phyloP scores from a whole-genome alignment of 2,329 filamentous ascomycete species.

The Graphilbum fragrans region DNA sequence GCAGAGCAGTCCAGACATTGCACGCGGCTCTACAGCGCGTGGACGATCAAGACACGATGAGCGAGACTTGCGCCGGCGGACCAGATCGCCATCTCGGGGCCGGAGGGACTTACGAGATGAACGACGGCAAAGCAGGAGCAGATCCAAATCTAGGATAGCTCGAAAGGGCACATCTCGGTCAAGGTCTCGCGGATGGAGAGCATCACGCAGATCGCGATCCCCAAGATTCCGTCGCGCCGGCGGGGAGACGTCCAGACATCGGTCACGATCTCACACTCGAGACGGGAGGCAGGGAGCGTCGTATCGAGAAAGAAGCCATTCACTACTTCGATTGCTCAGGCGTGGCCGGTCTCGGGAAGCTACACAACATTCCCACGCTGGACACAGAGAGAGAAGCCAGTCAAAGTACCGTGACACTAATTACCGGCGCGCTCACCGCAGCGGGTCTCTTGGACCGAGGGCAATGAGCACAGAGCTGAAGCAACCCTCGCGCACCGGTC shows the following conservation, averaged over 20 bases:
- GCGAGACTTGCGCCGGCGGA: slow-evolving; percentile 2
- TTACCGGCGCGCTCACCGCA: background rate
- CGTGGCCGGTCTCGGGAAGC: background rate
- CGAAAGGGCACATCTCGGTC: slow-evolving; percentile 6
- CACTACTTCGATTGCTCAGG: background rate
- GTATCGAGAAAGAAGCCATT: slow-evolving; percentile 6
- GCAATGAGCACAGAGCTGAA: too few relatives aligned
- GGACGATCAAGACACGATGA: background rate
- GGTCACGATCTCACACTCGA: slow-evolving; percentile 2
- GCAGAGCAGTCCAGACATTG: background rate
- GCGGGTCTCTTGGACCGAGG: too few relatives aligned
- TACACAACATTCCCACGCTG: slow-evolving; percentile 13
- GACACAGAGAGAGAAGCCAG: slow-evolving; percentile 32
- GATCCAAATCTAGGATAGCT: slow-evolving; percentile 1
- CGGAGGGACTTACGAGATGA: slow-evolving; percentile 6
- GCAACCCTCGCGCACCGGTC: too few relatives aligned
- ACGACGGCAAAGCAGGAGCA: slow-evolving; percentile 4
- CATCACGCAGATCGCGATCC: slow-evolving; percentile 1
- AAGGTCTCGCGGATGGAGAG: background rate
- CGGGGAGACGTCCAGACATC: background rate
- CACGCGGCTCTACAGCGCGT: background rate
- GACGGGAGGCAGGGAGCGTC: background rate
- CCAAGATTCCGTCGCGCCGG: background rate
- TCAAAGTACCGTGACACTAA: slow-evolving; percentile 11
- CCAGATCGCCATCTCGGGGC: slow-evolving; percentile 6